Evolutionary conservation across 805 yeast species (phyloP), one percentile per base, ranked within the genome.

Genomic region (Tanozyma kutaoensis): DNA sequence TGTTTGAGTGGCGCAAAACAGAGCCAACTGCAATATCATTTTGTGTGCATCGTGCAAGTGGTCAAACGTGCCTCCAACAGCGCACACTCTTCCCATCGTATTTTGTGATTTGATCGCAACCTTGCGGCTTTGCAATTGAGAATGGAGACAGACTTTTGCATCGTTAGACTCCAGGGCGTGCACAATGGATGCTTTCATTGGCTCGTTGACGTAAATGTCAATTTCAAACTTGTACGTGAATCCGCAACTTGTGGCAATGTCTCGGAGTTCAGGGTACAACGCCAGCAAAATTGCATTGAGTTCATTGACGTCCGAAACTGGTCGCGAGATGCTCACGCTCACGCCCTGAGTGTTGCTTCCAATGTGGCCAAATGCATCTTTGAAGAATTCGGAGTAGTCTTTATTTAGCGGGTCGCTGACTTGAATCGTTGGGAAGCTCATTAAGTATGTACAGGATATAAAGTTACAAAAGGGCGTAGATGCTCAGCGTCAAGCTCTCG

Each of bases 1-100:
- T 14, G 50, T 53, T 2, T 48, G 38, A 3, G 50, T 40, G 0
- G 93, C 61, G 6, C 81, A 36, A 42, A 73, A 84, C 0, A 73
- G 70, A 0, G 93, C 63, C 32, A 80, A 59, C 0, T 91, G 74
- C 8, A 91, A 58, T 15, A 91, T 57, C 16, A 91, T 76, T 48
- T 80, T 82, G 52, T 91, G 99, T 0, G 97, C 99, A 44, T 79
- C 93, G 41, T 91, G 99, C 20, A 91, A 45, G 52, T 91, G 97
- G 45, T 91, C 99, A 55, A 91, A 91, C 0, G 98, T 91, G 1
- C 99, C 99, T 1, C 98, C 98, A 2, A 88, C 74, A 0, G 95
- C 88, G 7, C 39, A 17, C 19, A 8, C 19, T 17, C 9, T 17
- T 17, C 19, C 19, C 7, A 9, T 17, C 19, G 9, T 17, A 17